A percentile compares a stretch with the other conserved stretches of the same genome.
Evolutionary conservation across 139 green algal species (phyloP).

Genomic region (Nannochloris sp.): DNA sequence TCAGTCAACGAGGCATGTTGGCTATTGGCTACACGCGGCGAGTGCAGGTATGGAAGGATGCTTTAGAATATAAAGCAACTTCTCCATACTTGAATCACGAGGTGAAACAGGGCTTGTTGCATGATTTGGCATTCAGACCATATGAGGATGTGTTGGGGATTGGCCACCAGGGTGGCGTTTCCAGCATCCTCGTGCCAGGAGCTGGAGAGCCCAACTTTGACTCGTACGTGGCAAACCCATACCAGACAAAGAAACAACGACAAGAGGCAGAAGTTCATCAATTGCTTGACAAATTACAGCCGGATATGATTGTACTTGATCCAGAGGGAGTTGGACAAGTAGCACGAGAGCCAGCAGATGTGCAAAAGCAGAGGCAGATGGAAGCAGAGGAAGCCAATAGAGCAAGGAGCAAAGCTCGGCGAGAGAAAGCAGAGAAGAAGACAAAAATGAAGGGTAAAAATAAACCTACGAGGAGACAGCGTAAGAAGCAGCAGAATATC

Average conservation of each 20-base stretch:
- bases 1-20: conserved; percentile 89
- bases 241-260: conserved; percentile 57
- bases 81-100: conserved; percentile 83
- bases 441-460: conserved; percentile 88
- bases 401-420: conserved; percentile 20
- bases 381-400: conserved; percentile 29
- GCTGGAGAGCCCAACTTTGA: conserved; percentile 97
- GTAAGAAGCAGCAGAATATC: conserved; percentile 88
- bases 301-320: conserved; percentile 92
- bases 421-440: conserved; percentile 54
- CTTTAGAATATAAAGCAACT: conserved; percentile 63
- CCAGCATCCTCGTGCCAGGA: conserved; percentile 84
- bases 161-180: conserved; percentile 57
- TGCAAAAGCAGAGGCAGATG: conserved; percentile 45
- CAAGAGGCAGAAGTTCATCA: conserved; percentile 78
- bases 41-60: conserved; percentile 83
- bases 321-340: conserved; percentile 69
- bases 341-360: conserved; percentile 61
- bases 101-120: conserved; percentile 33
- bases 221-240: conserved; percentile 90
- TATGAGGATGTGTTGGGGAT: conserved; percentile 90
- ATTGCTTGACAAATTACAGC: conserved; percentile 96
- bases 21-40: conserved; percentile 65
- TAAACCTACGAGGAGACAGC: conserved; percentile 61
- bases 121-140: conserved; percentile 73